Conservation (phyloP, 495 filamentous ascomycete species). For the Penicillium turbatum region DNA sequence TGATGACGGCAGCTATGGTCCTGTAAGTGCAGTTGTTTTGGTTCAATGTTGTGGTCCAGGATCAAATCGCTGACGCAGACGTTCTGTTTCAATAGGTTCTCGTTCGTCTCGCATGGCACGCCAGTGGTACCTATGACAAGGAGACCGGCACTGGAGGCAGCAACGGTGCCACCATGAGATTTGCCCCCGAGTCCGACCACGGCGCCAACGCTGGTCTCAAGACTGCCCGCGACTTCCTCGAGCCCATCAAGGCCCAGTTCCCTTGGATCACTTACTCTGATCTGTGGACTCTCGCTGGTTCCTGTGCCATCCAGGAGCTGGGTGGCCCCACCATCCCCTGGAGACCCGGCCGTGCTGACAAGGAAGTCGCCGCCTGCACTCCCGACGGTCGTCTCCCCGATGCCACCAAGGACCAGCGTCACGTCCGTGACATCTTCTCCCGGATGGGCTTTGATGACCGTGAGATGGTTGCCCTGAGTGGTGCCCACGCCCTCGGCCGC, state of each 20-base stretch:
- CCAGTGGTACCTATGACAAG: slow-evolving; percentile 84
- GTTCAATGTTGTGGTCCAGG: background rate
- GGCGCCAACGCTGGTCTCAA: slow-evolving; percentile 92
- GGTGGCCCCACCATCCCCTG: slow-evolving; percentile 82
- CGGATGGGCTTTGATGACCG: slow-evolving; percentile 98
- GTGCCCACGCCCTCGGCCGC: slow-evolving; percentile 89
- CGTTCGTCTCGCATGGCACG: slow-evolving; percentile 82
- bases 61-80: slow-evolving; percentile 13
- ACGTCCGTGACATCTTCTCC: slow-evolving; percentile 89
- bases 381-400: slow-evolving; percentile 96
- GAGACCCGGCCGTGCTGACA: slow-evolving; percentile 83
- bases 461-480: slow-evolving; percentile 87
- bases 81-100: slow-evolving; percentile 47
- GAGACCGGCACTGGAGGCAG: slow-evolving; percentile 86
- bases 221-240: slow-evolving; percentile 84
- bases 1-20: slow-evolving; percentile 94
- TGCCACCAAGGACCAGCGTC: slow-evolving; percentile 69
- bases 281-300: slow-evolving; percentile 88
- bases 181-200: slow-evolving; percentile 85
- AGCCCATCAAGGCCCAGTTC: slow-evolving; percentile 83
- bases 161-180: slow-evolving; percentile 98
- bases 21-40: slow-evolving; percentile 46
- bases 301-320: slow-evolving; percentile 91
- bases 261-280: slow-evolving; percentile 97
- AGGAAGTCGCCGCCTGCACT: slow-evolving; percentile 79